These are phyloP conservation scores for Aeminium ludgeri DNA, from an alignment of 495 filamentous ascomycete genomes.

Conservation along the genomic window DNA sequence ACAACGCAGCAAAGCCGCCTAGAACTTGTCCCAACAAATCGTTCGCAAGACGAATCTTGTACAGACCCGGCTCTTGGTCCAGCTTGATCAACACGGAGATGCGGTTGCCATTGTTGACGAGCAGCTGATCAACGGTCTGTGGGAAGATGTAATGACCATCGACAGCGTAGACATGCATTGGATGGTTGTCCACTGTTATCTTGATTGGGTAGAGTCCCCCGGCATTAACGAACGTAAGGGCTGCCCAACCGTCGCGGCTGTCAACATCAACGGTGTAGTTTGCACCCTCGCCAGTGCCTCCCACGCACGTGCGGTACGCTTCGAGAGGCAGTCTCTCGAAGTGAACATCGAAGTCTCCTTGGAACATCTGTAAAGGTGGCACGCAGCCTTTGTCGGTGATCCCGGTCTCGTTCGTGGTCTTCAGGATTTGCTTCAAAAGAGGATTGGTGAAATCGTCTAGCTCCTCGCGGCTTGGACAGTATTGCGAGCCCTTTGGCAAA, in stretches of 20 bases:
- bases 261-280: slow-evolving; percentile 1
- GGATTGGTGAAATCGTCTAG: slow-evolving; percentile 4
- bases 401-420: not conserved
- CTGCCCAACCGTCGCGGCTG: slow-evolving; percentile 1
- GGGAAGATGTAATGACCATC: slow-evolving; percentile 7
- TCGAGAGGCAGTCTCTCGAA: slow-evolving; percentile 1
- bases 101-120: slow-evolving; percentile 5
- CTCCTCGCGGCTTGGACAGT: not conserved
- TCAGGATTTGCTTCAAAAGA: not conserved
- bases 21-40: slow-evolving; percentile 2
- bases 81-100: slow-evolving; percentile 5
- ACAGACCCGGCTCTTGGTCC: slow-evolving; percentile 1
- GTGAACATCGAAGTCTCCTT: slow-evolving; percentile 4
- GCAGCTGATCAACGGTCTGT: slow-evolving; percentile 1
- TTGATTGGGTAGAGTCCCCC: slow-evolving; percentile 4
- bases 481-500: slow-evolving; percentile 3
- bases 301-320: slow-evolving; percentile 1
- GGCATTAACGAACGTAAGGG: slow-evolving; percentile 1
- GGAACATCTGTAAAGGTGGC: slow-evolving; percentile 6
- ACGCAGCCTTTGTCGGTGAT: slow-evolving; percentile 7
- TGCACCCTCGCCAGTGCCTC: not conserved
- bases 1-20: not conserved
- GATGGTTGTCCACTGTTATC: slow-evolving; percentile 2
- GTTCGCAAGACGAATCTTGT: slow-evolving; percentile 2
- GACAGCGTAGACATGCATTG: slow-evolving; percentile 2